A percentile compares a stretch with the other conserved stretches of the same genome.
phyloP scores from a whole-genome alignment of 2,329 filamentous ascomycete genomes.

The Coleophoma cylindrospora region DNA sequence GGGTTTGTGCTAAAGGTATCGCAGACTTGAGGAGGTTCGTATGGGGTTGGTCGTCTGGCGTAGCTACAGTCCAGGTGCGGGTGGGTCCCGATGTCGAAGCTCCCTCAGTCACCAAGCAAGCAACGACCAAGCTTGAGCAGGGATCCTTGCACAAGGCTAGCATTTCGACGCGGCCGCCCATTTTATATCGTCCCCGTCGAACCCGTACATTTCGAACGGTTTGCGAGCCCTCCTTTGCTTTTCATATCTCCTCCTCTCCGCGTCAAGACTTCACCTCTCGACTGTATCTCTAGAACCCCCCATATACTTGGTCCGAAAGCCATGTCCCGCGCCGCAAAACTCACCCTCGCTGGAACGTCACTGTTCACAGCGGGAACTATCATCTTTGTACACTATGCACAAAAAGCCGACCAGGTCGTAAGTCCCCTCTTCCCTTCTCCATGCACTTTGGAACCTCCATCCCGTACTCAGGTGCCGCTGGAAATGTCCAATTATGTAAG shows the following conservation, averaged over 20 bases:
- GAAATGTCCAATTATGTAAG: no score
- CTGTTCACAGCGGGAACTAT: slow-evolving; percentile 73
- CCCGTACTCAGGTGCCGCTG: no score
- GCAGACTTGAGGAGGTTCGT: no score
- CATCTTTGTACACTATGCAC: slow-evolving; percentile 82
- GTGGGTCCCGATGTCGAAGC: no score
- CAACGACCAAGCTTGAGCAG: no score
- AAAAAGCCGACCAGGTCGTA: slow-evolving; percentile 79
- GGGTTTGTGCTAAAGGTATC: neutral
- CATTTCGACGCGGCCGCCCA: neutral
- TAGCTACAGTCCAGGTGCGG: no score
- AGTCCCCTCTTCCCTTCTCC: slow-evolving; percentile 24
- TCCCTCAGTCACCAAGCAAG: no score
- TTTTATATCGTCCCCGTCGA: neutral
- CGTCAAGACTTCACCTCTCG: neutral
- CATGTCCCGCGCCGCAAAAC: slow-evolving; percentile 89
- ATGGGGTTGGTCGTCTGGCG: no score
- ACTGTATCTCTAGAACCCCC: neutral
- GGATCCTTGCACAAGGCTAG: neutral
- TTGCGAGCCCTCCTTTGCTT: neutral
- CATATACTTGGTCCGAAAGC: neutral
- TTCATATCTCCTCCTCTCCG: neutral
- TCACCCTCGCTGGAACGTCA: slow-evolving; percentile 76
- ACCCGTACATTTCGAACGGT: neutral
- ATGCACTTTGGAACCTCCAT: neutral